Evolutionary conservation across 2,329 filamentous ascomycete species (phyloP), one percentile per base, ranked within the genome.

Genomic region (Colletotrichum gigasporum): DNA sequence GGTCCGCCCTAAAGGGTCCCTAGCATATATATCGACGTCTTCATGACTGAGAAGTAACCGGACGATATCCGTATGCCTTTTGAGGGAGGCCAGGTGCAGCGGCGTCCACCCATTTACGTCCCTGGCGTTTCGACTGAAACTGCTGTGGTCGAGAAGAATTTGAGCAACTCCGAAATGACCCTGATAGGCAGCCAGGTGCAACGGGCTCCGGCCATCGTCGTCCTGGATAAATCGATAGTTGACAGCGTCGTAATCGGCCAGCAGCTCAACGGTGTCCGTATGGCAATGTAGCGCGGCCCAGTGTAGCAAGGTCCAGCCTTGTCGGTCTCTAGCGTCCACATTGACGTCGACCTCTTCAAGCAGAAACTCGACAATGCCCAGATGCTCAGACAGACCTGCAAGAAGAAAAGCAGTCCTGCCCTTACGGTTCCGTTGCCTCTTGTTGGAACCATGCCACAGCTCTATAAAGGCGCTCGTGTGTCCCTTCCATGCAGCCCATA

Each of bases 381-480:
- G n/a, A 5, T 28, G 11, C 10, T 16, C 37, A 6, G 4, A n/a
- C n/a, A 20, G n/a, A 20, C n/a, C 37, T 22, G 37, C 37, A 11
- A 41, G n/a, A 22, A 20, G 37, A 7, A 11, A 20, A 5, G 20
- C n/a, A 20, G n/a, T 20, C 11, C 37, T 41, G 6, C 44, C 44
- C 0, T 30, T 1, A 3, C 32, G 12, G 10, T 30, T 16, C 4
- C n/a, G 8, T 8, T 2, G 10, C 5, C 16, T 18, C 18, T 18
- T 34, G 6, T 34, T 32, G 2, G 45, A 3, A 4, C 7, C 0
- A 8, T 34, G 26, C 28, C 14, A 32, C 0, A 53, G 20, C 20
- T 53, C 6, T 3, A 14, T 4, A 8, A 9, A n/a, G n/a, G n/a
- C 30, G 5, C 0, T 3, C 3, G 11, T 10, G 0, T 11, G 2